These are phyloP conservation scores for Anthracocystis walkeri DNA, from an alignment of 1,284 basidiomycete genomes.

Conservation along the genomic window DNA sequence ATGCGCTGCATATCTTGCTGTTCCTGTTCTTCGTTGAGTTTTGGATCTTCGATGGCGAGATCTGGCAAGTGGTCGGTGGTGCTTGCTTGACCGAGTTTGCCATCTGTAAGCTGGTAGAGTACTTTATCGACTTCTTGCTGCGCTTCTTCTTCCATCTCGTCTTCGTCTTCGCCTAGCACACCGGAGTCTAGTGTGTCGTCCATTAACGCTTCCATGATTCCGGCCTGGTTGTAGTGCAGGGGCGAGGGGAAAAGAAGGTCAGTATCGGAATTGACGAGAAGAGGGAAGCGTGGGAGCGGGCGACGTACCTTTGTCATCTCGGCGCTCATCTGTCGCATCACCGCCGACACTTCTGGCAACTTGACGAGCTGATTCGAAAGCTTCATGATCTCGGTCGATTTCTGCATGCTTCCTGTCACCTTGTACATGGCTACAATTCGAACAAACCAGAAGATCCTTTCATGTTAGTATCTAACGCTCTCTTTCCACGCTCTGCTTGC, in stretches of 20 bases:
- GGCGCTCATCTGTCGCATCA: conserved; percentile 97
- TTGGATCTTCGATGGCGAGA: conserved; percentile 46
- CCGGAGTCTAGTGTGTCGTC: conserved; percentile 71
- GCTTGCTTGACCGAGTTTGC: conserved; percentile 74
- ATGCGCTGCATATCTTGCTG: conserved; percentile 64
- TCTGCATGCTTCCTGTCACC: conserved; percentile 95
- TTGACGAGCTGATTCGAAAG: conserved; percentile 90
- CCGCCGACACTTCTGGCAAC: conserved; percentile 88
- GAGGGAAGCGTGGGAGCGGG: background rate
- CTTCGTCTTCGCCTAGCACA: conserved; percentile 77
- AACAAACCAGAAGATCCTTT: background rate
- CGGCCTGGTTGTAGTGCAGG: conserved; percentile 58
- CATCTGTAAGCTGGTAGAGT: conserved; percentile 92
- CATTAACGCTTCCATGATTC: conserved; percentile 71
- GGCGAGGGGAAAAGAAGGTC: no score
- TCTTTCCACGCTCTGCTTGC: background rate
- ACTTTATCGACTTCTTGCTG: conserved; percentile 98
- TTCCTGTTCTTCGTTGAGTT: conserved; percentile 50
- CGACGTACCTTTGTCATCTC: conserved; percentile 91
- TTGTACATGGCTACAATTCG: conserved; percentile 85
- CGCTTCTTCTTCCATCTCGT: conserved; percentile 95
- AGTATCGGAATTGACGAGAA: background rate
- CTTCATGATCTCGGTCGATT: conserved; percentile 99
- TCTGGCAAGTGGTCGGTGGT: conserved; percentile 59
- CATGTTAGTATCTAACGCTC: background rate